Evolutionary conservation across 805 yeast genomes (phyloP).

Genomic region (Zygotorulaspora chibaensis): DNA sequence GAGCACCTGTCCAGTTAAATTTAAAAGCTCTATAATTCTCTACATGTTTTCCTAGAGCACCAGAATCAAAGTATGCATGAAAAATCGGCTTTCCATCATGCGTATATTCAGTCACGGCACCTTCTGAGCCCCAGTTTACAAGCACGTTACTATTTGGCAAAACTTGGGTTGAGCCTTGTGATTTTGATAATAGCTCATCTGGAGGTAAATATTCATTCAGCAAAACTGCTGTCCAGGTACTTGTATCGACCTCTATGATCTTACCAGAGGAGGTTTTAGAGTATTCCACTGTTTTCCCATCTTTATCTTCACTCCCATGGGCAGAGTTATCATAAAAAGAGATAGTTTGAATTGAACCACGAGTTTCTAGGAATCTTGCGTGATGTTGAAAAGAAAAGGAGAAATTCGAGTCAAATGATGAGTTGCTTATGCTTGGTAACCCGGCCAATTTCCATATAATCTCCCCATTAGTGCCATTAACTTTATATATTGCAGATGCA

Average conservation of each 20-base stretch:
- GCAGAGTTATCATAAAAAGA: conserved; percentile 39
- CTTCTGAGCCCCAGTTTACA: conserved; percentile 40
- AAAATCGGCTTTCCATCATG: conserved; percentile 31
- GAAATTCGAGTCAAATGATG: conserved; percentile 30
- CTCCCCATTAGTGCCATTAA: conserved; percentile 37
- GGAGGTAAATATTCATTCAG: conserved; percentile 29
- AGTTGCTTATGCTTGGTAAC: not conserved
- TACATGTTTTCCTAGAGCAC: conserved; percentile 23
- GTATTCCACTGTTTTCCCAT: conserved; percentile 26
- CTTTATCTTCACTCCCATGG: conserved; percentile 35
- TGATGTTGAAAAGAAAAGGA: conserved; percentile 39
- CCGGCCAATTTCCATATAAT: conserved; percentile 34
- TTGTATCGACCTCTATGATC: conserved; percentile 34
- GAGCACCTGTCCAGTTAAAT: conserved; percentile 35
- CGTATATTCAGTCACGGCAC: conserved; percentile 38
- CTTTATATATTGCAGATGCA: conserved; percentile 35
- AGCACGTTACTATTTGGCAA: conserved; percentile 35
- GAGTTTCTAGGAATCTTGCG: conserved; percentile 25
- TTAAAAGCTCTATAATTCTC: conserved; percentile 39
- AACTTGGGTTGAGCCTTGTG: conserved; percentile 23
- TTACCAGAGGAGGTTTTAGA: conserved; percentile 36
- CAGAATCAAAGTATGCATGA: conserved; percentile 36
- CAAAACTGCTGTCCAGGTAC: conserved; percentile 29
- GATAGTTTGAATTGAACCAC: conserved; percentile 27
- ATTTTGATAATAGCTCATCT: conserved; percentile 24